phyloP scores from a whole-genome alignment of 257 asterid species.

The Scutellaria galericulata region DNA sequence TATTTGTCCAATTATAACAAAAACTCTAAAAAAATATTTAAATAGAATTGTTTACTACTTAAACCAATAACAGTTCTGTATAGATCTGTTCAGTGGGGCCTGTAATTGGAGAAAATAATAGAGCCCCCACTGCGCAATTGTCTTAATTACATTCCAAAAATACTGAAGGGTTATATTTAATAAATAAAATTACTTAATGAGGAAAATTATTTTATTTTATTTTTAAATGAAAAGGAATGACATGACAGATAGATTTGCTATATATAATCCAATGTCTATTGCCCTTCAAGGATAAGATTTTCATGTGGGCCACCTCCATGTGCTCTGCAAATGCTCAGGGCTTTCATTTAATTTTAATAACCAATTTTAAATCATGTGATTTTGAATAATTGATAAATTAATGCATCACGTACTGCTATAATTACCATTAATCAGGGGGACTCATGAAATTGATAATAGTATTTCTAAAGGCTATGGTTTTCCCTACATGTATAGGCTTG shows the following conservation, averaged over 20 bases:
- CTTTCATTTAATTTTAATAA: background rate
- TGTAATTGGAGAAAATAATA: background rate
- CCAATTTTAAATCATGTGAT: constrained; percentile 12
- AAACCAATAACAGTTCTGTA: too few species aligned
- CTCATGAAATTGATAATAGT: background rate
- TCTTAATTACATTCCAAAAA: constrained; percentile 14
- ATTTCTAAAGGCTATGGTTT: too few species aligned
- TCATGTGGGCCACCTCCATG: constrained; percentile 31
- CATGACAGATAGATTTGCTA: constrained; percentile 32
- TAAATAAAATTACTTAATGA: constrained; percentile 9
- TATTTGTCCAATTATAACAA: too few species aligned
- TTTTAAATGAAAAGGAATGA: background rate
- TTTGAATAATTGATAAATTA: background rate
- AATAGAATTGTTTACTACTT: too few species aligned
- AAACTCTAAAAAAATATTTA: too few species aligned
- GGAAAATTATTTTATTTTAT: background rate
- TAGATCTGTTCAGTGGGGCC: constrained; percentile 5
- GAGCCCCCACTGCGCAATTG: background rate
- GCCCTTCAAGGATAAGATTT: constrained; percentile 7
- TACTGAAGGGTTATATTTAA: constrained; percentile 23
- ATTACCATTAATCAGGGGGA: background rate
- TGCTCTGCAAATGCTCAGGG: constrained; percentile 24
- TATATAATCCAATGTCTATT: constrained; percentile 13
- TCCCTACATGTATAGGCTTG: too few species aligned
- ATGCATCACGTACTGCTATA: constrained; percentile 1